Evolutionary conservation across 768 basidiomycete genomes (phyloP).

Genomic region (Sistotremastrum suecicum): DNA sequence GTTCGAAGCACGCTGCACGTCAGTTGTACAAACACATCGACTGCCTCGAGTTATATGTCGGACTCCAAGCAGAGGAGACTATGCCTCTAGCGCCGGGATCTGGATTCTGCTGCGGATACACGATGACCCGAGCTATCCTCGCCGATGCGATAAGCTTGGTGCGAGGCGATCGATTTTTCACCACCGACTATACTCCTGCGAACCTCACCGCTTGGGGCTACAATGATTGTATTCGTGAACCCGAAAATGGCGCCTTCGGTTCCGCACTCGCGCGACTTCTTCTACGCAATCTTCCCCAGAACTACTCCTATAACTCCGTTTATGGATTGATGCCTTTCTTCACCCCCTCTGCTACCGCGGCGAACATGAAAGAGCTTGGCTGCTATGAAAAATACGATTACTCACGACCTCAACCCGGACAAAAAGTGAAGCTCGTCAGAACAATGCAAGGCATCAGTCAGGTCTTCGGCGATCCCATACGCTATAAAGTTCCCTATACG

Average conservation of each 20-base stretch:
- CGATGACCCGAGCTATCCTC: slow-evolving; percentile 17
- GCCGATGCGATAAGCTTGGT: slow-evolving; percentile 14
- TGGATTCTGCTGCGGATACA: slow-evolving; percentile 17
- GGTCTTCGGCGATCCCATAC: slow-evolving; percentile 19
- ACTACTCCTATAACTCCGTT: neutral
- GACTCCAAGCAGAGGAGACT: slow-evolving; percentile 18
- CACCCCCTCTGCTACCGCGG: slow-evolving; percentile 7
- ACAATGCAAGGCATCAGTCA: slow-evolving; percentile 21
- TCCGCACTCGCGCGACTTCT: slow-evolving; percentile 3
- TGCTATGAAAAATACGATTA: slow-evolving; percentile 27
- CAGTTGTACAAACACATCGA: slow-evolving; percentile 20
- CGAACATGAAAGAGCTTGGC: slow-evolving; percentile 24
- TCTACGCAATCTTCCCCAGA: slow-evolving; percentile 3
- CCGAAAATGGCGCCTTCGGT: slow-evolving; percentile 6
- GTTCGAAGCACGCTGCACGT: slow-evolving; percentile 8
- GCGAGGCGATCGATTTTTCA: slow-evolving; percentile 12
- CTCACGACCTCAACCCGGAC: slow-evolving; percentile 20
- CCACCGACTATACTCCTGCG: slow-evolving; percentile 11
- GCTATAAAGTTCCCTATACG: slow-evolving; percentile 23
- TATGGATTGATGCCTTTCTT: neutral
- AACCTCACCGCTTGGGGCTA: slow-evolving; percentile 9
- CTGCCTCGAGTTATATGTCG: slow-evolving; percentile 23
- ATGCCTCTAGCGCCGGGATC: slow-evolving; percentile 12
- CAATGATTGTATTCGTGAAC: slow-evolving; percentile 6
- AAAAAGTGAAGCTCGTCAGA: slow-evolving; percentile 19